phyloP scores from a whole-genome alignment of 1,284 basidiomycete species.

The Vanrija pseudolonga region DNA sequence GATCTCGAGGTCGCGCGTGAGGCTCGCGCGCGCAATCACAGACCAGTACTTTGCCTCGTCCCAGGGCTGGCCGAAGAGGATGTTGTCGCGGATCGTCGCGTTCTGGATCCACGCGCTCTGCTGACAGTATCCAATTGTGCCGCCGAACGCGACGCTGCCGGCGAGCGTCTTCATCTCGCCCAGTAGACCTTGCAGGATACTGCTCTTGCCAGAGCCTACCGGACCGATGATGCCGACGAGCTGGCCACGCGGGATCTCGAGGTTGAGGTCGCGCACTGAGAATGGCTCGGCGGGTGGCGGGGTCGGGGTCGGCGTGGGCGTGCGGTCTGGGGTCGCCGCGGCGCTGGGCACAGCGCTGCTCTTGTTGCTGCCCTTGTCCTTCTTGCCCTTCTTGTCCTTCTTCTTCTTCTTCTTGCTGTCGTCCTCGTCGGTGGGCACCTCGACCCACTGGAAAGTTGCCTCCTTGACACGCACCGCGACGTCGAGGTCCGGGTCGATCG shows the following conservation, averaged over 20 bases:
- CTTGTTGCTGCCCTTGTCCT: background rate
- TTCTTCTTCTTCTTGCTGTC: background rate
- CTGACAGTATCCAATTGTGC: conserved; percentile 71
- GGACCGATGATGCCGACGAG: conserved; percentile 64
- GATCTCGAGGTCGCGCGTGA: conserved; percentile 27
- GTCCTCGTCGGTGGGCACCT: background rate
- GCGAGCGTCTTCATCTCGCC: conserved; percentile 64
- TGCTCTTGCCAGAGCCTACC: conserved; percentile 59
- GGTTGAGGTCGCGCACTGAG: conserved; percentile 55
- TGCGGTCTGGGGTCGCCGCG: background rate
- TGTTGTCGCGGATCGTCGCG: conserved; percentile 58
- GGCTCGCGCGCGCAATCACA: conserved; percentile 28
- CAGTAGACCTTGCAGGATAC: conserved; percentile 61
- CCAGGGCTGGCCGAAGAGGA: conserved; percentile 24
- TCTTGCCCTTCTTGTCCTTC: background rate
- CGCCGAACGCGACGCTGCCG: conserved; percentile 62
- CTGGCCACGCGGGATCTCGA: conserved; percentile 58
- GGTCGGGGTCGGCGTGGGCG: background rate
- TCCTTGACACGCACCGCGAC: conserved; percentile 55
- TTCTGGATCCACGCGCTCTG: conserved; percentile 70
- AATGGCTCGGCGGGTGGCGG: conserved; percentile 46
- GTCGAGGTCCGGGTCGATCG: conserved; percentile 53
- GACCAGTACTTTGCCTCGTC: conserved; percentile 17
- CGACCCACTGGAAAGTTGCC: conserved; percentile 61
- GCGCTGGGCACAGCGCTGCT: background rate